A percentile compares a stretch with the other conserved stretches of the same genome.
These are phyloP conservation scores for Suillus weaverae DNA, from an alignment of 768 basidiomycete genomes.

Conservation along the genomic window DNA sequence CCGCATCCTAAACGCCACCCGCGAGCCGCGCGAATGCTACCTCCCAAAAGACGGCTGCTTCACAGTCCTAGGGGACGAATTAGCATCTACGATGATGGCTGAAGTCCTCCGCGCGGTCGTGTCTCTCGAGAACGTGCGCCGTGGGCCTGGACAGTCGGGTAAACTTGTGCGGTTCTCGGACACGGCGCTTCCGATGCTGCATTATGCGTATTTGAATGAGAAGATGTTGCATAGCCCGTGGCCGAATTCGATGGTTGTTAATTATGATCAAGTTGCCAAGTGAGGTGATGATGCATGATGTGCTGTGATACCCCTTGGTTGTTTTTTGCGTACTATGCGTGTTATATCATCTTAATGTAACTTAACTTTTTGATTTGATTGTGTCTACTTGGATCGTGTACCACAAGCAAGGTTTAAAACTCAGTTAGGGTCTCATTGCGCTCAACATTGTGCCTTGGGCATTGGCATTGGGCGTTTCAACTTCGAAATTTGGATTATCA, in stretches of 20 bases:
- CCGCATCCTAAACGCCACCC: conserved; percentile 40
- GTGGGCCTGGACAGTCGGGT: conserved; percentile 71
- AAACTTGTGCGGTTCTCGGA: conserved; percentile 58
- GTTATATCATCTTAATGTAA: too few species aligned
- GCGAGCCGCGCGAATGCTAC: conserved; percentile 45
- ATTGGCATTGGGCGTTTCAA: too few species aligned
- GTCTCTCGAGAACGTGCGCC: conserved; percentile 54
- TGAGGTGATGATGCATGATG: conserved; percentile 18
- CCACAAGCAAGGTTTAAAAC: too few species aligned
- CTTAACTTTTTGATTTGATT: too few species aligned
- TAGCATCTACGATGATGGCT: conserved; percentile 59
- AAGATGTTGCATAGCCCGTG: conserved; percentile 56
- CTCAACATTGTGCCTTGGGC: too few species aligned
- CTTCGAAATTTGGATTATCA: neutral
- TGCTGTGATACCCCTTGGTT: too few species aligned
- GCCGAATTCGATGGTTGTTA: conserved; percentile 65
- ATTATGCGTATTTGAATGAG: conserved; percentile 55
- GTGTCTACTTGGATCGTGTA: too few species aligned
- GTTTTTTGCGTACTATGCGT: too few species aligned
- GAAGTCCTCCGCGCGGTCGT: conserved; percentile 68
- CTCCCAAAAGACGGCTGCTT: conserved; percentile 51
- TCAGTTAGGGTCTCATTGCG: too few species aligned
- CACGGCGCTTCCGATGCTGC: conserved; percentile 45
- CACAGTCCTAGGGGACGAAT: conserved; percentile 49
- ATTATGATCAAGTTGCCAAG: conserved; percentile 35